Conservation (phyloP, 345 rosid species). For the Eucalyptus globulus region DNA sequence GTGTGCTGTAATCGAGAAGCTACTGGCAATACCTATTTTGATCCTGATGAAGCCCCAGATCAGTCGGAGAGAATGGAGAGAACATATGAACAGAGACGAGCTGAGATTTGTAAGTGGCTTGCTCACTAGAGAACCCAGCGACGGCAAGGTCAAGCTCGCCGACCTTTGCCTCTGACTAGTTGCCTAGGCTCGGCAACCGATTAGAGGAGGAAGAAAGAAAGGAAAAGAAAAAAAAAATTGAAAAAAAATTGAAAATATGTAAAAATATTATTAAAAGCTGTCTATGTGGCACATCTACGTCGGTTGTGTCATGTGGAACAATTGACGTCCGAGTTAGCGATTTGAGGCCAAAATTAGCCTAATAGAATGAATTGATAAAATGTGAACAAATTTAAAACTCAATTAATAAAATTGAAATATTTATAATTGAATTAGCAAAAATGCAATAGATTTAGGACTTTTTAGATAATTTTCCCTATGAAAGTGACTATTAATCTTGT, state of each 20-base stretch:
- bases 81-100: neutral
- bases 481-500: neutral
- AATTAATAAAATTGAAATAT: too few species aligned
- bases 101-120: neutral
- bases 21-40: neutral
- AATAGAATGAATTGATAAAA: neutral
- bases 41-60: neutral
- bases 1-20: neutral
- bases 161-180: too few species aligned
- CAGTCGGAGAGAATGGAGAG: neutral
- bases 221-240: too few species aligned
- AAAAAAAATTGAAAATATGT: too few species aligned
- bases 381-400: too few species aligned
- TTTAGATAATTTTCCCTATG: too few species aligned
- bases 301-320: rapidly evolving
- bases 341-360: neutral
- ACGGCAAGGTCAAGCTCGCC: neutral
- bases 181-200: too few species aligned
- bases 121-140: neutral
- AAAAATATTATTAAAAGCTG: too few species aligned
- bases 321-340: neutral
- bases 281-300: too few species aligned
- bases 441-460: rapidly evolving
- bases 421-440: too few species aligned
- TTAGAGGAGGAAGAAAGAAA: too few species aligned